Conservation (phyloP, 371 early-diverging fungal species). For the Actinomucor elegans region DNA sequence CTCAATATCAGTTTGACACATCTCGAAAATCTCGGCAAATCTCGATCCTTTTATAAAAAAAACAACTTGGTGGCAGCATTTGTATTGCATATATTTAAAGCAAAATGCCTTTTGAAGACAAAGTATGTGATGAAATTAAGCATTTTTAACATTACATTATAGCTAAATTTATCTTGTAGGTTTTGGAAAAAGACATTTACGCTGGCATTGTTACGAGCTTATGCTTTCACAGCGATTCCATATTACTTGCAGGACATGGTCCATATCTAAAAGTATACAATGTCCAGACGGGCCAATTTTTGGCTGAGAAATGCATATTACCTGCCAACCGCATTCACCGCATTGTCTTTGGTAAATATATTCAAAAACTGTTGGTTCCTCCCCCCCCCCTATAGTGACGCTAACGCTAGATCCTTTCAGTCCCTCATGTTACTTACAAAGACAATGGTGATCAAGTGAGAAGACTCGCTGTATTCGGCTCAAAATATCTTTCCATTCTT, state of each 20-base stretch:
- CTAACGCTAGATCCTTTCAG: no score
- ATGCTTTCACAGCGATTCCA: constrained; percentile 46
- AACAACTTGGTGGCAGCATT: no score
- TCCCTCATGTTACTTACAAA: constrained; percentile 5
- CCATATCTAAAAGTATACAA: constrained; percentile 59
- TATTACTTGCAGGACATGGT: constrained; percentile 63
- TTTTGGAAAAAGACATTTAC: constrained; percentile 40
- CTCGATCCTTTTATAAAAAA: no score
- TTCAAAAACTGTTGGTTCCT: no score
- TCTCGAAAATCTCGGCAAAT: no score
- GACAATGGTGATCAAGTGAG: constrained; percentile 10
- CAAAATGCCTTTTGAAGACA: neutral
- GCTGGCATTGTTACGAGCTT: constrained; percentile 60
- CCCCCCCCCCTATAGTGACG: no score
- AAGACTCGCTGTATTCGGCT: constrained; percentile 38
- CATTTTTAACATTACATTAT: no score
- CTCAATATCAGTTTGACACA: no score
- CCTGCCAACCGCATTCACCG: constrained; percentile 57
- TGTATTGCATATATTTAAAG: no score
- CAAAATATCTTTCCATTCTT: constrained; percentile 40
- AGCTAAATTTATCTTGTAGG: constrained; percentile 1
- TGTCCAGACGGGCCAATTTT: constrained; percentile 40
- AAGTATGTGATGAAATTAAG: neutral
- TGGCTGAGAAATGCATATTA: constrained; percentile 38
- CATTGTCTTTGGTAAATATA: constrained; percentile 55